Percentiles rank a stretch among this genome's conserved stretches.
phyloP scores from a whole-genome alignment of 2,329 filamentous ascomycete species.

The Xylariaceae sp. region DNA sequence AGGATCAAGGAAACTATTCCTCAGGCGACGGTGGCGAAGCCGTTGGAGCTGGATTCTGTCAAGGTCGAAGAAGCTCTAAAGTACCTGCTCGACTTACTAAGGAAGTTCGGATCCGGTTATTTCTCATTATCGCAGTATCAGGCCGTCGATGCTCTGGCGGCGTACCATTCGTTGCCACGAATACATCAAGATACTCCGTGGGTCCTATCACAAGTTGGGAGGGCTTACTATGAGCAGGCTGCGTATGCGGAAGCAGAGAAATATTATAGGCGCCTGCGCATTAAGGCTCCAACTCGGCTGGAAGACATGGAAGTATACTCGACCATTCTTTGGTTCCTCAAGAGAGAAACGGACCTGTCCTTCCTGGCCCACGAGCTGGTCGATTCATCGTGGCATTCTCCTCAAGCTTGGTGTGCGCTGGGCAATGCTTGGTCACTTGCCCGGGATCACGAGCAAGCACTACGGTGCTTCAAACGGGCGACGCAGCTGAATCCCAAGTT shows the following conservation, averaged over 20 bases:
- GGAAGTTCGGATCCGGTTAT: slow-evolving; percentile 75
- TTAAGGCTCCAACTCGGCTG: slow-evolving; percentile 71
- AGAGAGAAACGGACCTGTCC: slow-evolving; percentile 83
- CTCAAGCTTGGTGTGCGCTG: slow-evolving; percentile 91
- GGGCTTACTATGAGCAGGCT: slow-evolving; percentile 84
- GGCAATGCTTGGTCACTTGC: slow-evolving; percentile 93
- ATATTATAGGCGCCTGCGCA: slow-evolving; percentile 71
- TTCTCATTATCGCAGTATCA: slow-evolving; percentile 71
- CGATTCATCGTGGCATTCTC: slow-evolving; percentile 79
- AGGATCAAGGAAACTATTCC: slow-evolving; percentile 36
- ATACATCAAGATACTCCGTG: slow-evolving; percentile 84
- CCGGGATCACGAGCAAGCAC: slow-evolving; percentile 86
- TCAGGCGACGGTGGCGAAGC: slow-evolving; percentile 30
- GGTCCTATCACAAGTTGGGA: slow-evolving; percentile 85
- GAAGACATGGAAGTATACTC: slow-evolving; percentile 98
- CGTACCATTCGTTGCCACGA: slow-evolving; percentile 62
- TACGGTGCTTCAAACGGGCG: slow-evolving; percentile 89
- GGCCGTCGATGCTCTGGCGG: slow-evolving; percentile 67
- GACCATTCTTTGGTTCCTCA: slow-evolving; percentile 97
- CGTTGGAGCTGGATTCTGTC: slow-evolving; percentile 43
- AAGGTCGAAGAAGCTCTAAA: slow-evolving; percentile 70
- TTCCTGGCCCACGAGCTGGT: slow-evolving; percentile 87
- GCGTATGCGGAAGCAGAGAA: slow-evolving; percentile 81
- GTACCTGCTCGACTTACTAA: slow-evolving; percentile 72
- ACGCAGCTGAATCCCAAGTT: slow-evolving; percentile 86